Conservation (phyloP, 2,329 filamentous ascomycete genomes). For the Byssochlamys sp. region DNA sequence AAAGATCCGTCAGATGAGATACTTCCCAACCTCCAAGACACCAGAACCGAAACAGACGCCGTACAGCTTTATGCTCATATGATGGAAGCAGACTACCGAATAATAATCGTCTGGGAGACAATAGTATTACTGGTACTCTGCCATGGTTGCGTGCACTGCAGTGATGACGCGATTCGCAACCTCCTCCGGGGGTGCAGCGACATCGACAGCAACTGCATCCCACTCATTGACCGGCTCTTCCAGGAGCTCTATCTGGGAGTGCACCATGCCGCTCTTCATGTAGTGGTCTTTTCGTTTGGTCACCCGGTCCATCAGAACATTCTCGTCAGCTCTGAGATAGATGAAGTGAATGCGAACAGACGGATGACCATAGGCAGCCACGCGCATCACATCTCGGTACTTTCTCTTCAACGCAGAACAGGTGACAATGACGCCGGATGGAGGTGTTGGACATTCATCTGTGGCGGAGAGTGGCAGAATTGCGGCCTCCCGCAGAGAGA, state of each 20-base stretch:
- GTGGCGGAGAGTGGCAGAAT: conserved; percentile 41
- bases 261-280: conserved; percentile 93
- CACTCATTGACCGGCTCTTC: conserved; percentile 68
- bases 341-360: conserved; percentile 80
- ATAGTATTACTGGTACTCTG: conserved; percentile 29
- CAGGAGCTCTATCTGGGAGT: conserved; percentile 79
- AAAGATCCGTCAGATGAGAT: background rate
- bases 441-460: conserved; percentile 38
- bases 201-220: conserved; percentile 64
- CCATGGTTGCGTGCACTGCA: conserved; percentile 48
- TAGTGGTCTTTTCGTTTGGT: conserved; percentile 70
- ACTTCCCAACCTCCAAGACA: background rate
- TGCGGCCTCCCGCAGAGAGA: conserved; percentile 57
- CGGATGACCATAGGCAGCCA: conserved; percentile 65
- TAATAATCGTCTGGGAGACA: background rate
- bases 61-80: background rate
- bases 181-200: conserved; percentile 41
- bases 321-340: conserved; percentile 71
- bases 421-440: conserved; percentile 76
- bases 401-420: conserved; percentile 95
- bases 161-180: conserved; percentile 54
- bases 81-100: background rate
- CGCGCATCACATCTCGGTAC: conserved; percentile 84
- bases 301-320: conserved; percentile 66
- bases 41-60: background rate